Percentiles rank a stretch among this genome's conserved stretches.
Evolutionary conservation across 257 asterid genomes (phyloP).

Genomic region (Oldenlandia corymbosa): DNA sequence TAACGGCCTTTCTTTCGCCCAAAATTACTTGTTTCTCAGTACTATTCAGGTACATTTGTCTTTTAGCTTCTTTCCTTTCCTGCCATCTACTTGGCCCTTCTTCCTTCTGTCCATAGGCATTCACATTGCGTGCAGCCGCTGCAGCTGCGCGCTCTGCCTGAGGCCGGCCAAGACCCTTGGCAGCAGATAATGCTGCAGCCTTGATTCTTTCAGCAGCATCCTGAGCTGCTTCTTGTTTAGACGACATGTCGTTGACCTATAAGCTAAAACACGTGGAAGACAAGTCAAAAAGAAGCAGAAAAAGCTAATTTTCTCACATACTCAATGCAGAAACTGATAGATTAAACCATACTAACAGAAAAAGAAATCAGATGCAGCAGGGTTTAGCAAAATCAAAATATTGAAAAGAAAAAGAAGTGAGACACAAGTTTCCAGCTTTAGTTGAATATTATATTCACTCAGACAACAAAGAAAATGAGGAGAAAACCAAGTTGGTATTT

Average conservation of each 20-base stretch:
- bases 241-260: conserved; percentile 41
- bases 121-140: conserved; percentile 89
- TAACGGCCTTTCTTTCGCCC: conserved; percentile 79
- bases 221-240: conserved; percentile 60
- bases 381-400: too few relatives aligned
- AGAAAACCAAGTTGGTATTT: too few relatives aligned
- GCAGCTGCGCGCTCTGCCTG: conserved; percentile 98
- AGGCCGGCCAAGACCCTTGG: conserved; percentile 95
- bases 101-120: conserved; percentile 97
- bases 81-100: conserved; percentile 99
- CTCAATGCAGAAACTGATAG: too few relatives aligned
- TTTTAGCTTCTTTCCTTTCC: conserved; percentile 96
- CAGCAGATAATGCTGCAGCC: conserved; percentile 83
- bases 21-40: conserved; percentile 87
- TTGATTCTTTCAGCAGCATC: conserved; percentile 85
- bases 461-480: too few relatives aligned
- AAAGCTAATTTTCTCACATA: too few relatives aligned
- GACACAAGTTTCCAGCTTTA: too few relatives aligned
- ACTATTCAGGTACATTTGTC: conserved; percentile 94
- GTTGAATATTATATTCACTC: too few relatives aligned
- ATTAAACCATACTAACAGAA: too few relatives aligned
- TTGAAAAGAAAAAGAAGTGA: too few relatives aligned
- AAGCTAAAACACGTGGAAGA: background rate
- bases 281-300: background rate
- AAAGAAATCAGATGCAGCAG: too few relatives aligned